A percentile compares a stretch with the other conserved stretches of the same genome.
These are phyloP conservation scores for Pseudonitzschia multistriata DNA, from an alignment of 108 stramenopile genomes.

Conservation along the genomic window DNA sequence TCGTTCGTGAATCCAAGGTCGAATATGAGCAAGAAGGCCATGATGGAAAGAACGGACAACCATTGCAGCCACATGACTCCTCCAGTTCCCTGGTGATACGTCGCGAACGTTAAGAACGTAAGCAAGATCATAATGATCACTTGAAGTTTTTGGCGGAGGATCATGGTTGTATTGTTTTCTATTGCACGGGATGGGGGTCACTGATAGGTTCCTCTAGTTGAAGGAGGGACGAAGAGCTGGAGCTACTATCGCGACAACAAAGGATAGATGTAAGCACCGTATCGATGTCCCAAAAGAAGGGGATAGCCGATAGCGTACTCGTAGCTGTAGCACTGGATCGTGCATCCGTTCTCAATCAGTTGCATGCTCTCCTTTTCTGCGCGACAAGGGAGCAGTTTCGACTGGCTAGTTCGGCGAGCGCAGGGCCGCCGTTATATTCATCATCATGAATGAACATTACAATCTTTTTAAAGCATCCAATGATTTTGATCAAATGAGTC, in stretches of 20 bases:
- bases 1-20: constrained; percentile 75
- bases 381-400: not conserved
- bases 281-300: not conserved
- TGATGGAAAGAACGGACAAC: constrained; percentile 56
- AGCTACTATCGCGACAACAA: too few species aligned
- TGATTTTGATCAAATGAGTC: not conserved
- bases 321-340: not conserved
- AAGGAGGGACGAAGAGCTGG: not conserved
- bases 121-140: constrained; percentile 61
- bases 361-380: not conserved
- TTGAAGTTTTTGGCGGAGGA: constrained; percentile 48
- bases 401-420: constrained; percentile 2
- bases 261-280: not conserved
- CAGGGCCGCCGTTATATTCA: not conserved
- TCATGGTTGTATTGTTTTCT: constrained; percentile 21
- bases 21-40: constrained; percentile 68
- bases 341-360: not conserved
- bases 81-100: constrained; percentile 77
- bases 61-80: constrained; percentile 81
- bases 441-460: not conserved
- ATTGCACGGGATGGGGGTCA: too few species aligned
- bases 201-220: not conserved
- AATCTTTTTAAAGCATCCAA: not conserved
- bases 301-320: not conserved
- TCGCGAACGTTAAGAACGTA: constrained; percentile 73